phyloP scores from a whole-genome alignment of 2,329 filamentous ascomycete species.

The Reticulascus tulasneorum region DNA sequence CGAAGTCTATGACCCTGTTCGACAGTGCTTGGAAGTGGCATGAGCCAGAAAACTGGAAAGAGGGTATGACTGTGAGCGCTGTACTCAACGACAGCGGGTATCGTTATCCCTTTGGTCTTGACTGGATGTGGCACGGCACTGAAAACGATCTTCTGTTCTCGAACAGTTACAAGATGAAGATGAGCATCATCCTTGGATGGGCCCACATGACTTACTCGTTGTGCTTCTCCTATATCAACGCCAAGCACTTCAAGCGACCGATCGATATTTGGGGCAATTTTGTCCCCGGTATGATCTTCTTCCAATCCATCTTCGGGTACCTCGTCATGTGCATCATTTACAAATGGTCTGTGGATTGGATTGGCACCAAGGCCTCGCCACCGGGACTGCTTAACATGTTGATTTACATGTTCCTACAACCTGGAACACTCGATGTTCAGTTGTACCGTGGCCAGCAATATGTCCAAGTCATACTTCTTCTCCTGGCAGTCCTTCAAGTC shows the following conservation, averaged over 20 bases:
- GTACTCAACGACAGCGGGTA: constrained; percentile 65
- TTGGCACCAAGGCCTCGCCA: constrained; percentile 56
- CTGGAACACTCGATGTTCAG: constrained; percentile 67
- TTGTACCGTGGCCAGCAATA: constrained; percentile 74
- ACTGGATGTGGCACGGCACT: constrained; percentile 94
- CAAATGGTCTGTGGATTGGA: constrained; percentile 95
- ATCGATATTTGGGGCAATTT: constrained; percentile 99
- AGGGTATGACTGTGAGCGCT: constrained; percentile 61
- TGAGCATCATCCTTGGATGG: constrained; percentile 97
- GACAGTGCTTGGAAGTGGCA: constrained; percentile 83
- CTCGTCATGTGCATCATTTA: constrained; percentile 90
- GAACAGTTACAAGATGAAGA: constrained; percentile 99
- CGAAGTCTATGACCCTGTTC: constrained; percentile 86
- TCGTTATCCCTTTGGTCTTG: constrained; percentile 91
- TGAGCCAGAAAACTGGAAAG: constrained; percentile 62
- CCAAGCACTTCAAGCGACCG: constrained; percentile 87
- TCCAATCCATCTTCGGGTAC: constrained; percentile 98
- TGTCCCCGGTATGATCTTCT: constrained; percentile 97
- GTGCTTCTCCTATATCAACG: constrained; percentile 88
- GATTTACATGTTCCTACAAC: constrained; percentile 98
- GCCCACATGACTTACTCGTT: constrained; percentile 98
- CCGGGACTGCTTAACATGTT: constrained; percentile 96
- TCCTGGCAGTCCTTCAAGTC: constrained; percentile 81
- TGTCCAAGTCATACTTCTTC: constrained; percentile 74
- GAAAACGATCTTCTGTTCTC: constrained; percentile 94